Evolutionary conservation across 768 basidiomycete species (phyloP), one percentile per base, ranked within the genome.

Genomic region (Mycena galericulata): DNA sequence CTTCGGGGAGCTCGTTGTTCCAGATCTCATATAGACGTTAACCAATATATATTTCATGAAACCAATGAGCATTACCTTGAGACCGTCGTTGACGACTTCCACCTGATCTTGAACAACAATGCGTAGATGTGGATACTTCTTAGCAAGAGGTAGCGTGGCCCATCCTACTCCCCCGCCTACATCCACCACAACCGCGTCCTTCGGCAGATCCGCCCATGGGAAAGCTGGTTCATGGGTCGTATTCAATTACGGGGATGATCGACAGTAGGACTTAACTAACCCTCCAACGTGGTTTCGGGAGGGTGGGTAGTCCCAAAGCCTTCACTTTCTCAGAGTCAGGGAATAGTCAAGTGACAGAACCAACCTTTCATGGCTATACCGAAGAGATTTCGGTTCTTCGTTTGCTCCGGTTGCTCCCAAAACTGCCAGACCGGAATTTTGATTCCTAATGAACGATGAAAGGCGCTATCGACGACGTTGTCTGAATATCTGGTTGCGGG

Each of bases 281-380:
- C n/a, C n/a, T n/a, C n/a, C n/a, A n/a, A n/a, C n/a, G n/a, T n/a
- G n/a, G n/a, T n/a, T n/a, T n/a, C n/a, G n/a, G n/a, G n/a, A n/a
- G n/a, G n/a, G n/a, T n/a, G n/a, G n/a, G n/a, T n/a, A n/a, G n/a
- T n/a, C n/a, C n/a, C n/a, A n/a, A n/a, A n/a, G n/a, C n/a, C n/a
- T n/a, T n/a, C n/a, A n/a, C n/a, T n/a, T n/a, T n/a, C n/a, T n/a
- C n/a, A n/a, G n/a, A n/a, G n/a, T n/a, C n/a, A n/a, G n/a, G n/a
- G n/a, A n/a, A n/a, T n/a, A n/a, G n/a, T n/a, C n/a, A n/a, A n/a
- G n/a, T n/a, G n/a, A n/a, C n/a, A n/a, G n/a, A n/a, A n/a, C n/a
- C n/a, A n/a, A n/a, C n/a, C n/a, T 58, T 73, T 60, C 77, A 78
- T 75, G 24, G 63, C 73, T 59, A 77, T 63, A 73, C 75, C 57